A percentile compares a stretch with the other conserved stretches of the same genome.
Conservation (phyloP, 2,329 filamentous ascomycete genomes). For the Trichoderma atroviride region DNA sequence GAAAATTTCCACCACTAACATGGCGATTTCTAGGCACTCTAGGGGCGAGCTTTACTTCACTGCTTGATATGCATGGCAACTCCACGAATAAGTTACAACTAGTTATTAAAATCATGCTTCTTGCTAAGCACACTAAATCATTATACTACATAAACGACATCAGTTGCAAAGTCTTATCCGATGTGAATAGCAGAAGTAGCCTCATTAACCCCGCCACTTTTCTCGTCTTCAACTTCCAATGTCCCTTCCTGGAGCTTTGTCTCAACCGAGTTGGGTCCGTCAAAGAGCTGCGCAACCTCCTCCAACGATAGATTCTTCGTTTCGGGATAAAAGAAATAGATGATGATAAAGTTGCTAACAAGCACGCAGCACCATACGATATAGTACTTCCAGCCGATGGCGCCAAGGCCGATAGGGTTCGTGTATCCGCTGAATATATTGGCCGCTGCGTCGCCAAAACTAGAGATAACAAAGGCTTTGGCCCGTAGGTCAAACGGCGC, state of each 20-base stretch:
- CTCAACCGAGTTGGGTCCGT: conserved; percentile 27
- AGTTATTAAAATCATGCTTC: background rate
- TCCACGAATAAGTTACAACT: background rate
- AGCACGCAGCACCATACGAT: conserved; percentile 33
- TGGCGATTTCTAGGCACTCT: background rate
- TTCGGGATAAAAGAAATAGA: conserved; percentile 56
- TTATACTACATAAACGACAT: background rate
- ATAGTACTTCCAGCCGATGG: conserved; percentile 20
- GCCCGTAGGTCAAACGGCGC: conserved; percentile 22
- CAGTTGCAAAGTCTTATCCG: background rate
- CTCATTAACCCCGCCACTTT: conserved; percentile 7
- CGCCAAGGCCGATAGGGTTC: conserved; percentile 7
- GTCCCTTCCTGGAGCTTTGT: conserved; percentile 7
- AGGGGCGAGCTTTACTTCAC: background rate
- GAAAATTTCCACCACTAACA: background rate
- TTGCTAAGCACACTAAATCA: background rate
- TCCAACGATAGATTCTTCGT: conserved; percentile 59
- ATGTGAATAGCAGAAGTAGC: background rate
- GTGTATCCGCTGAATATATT: conserved; percentile 22
- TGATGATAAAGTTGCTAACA: conserved; percentile 30
- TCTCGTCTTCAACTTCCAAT: conserved; percentile 6
- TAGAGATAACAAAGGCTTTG: conserved; percentile 24
- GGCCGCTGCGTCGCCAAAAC: conserved; percentile 21
- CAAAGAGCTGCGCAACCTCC: conserved; percentile 54
- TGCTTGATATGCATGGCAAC: background rate